Evolutionary conservation across 2,329 filamentous ascomycete species (phyloP), one percentile per base, ranked within the genome.

Genomic region (Paraphaeosphaeria sporulosa): DNA sequence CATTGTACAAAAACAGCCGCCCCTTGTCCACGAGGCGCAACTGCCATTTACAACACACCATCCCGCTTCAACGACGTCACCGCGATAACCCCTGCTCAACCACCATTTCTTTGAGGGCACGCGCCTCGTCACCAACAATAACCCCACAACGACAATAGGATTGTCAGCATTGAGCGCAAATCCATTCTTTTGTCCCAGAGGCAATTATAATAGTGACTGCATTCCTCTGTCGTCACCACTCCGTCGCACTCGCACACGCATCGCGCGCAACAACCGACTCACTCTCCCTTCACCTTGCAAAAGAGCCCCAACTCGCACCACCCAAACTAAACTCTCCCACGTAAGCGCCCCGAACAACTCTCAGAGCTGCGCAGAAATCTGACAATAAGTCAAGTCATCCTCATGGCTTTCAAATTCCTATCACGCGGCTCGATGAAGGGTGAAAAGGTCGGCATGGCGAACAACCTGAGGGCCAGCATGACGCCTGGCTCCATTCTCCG

Each of bases 401-500:
- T 38, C 46, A 75, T 74, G 71, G 67, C 64, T 48, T 52, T 75
- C 64, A 71, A 68, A 34, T 76, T 75, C 66, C 66, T 76, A 50
- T 67, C 64, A 7, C 63, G 64, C 60, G 67, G 71, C 60, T 67
- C 66, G 51, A 62, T 75, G 49, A 71, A 71, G 56, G 69, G 67
- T 66, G 71, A 76, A 42, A 76, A 76, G 60, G 63, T 65, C 56
- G 67, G 67, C 9, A 17, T 66, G 27, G 64, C 66, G 3, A 70
- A 68, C 32, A 63, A 63, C 1, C 66, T 74, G 25, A 53, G 63
- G 42, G 63, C 71, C 23, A 58, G 63, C 50, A 63, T 74, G 47
- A 67, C 63, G 36, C 19, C 66, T 25, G 61, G 64, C 25, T 58
- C 57, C 55, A 59, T 62, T 44, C 40, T 83, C 66, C 90, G 90